A percentile compares a stretch with the other conserved stretches of the same genome.
These are phyloP conservation scores for Pythium vanterpoolii DNA, from an alignment of 352 stramenopile species.

Conservation along the genomic window DNA sequence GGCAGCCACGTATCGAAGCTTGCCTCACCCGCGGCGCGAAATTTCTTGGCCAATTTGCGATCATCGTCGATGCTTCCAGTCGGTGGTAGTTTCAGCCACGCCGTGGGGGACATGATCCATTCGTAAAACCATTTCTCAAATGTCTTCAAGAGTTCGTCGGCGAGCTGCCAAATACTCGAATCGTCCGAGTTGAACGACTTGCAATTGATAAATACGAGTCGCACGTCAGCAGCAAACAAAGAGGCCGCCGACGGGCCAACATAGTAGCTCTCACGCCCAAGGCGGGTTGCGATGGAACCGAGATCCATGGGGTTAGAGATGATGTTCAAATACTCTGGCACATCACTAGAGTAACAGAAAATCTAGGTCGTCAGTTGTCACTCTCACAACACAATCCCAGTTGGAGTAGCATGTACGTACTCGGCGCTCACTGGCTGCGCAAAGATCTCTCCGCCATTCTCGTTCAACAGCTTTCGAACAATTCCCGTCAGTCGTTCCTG, in stretches of 20 bases:
- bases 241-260: conserved; percentile 60
- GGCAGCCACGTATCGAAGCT: conserved; percentile 73
- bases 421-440: conserved; percentile 73
- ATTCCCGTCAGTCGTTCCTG: conserved; percentile 75
- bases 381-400: not conserved
- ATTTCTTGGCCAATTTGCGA: conserved; percentile 46
- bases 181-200: conserved; percentile 81
- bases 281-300: conserved; percentile 66
- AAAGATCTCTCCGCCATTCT: conserved; percentile 83
- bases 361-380: not conserved
- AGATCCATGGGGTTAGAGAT: conserved; percentile 88
- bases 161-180: conserved; percentile 79
- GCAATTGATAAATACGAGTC: conserved; percentile 86
- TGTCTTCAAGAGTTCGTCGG: conserved; percentile 58
- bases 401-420: conserved; percentile 27
- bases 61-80: conserved; percentile 48
- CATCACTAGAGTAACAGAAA: conserved; percentile 31
- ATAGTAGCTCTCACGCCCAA: conserved; percentile 82
- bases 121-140: conserved; percentile 90
- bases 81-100: conserved; percentile 72
- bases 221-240: conserved; percentile 82
- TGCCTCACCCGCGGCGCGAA: conserved; percentile 54
- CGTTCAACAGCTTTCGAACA: conserved; percentile 76
- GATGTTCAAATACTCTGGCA: conserved; percentile 83
- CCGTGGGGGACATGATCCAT: conserved; percentile 73